Evolutionary conservation across 2,329 filamentous ascomycete species (phyloP), one percentile per base, ranked within the genome.

Genomic region (Scedosporium aurantiacum): DNA sequence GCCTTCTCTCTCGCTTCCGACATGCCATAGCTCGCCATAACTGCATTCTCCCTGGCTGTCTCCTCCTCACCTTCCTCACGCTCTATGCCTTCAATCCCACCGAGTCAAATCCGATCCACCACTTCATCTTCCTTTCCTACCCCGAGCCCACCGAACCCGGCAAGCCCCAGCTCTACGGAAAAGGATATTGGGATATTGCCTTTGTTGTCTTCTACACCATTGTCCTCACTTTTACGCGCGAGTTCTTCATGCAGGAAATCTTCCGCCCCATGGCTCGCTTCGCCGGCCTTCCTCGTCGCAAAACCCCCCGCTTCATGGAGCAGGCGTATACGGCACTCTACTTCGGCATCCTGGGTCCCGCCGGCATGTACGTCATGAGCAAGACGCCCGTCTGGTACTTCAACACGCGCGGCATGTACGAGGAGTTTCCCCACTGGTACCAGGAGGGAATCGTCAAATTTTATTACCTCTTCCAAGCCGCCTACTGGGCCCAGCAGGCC

Each of bases 311-410:
- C 40, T 97, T 96, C 80, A 94, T 96, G 90, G 92, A 97, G 74
- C 92, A 97, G 76, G 85, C 88, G 70, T 97, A 97, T 76, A 96
- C 92, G 1, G 92, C 91, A 27, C 78, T 96, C 60, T 97, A 97
- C 80, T 96, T 96, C 73, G 84, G 75, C 54, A 72, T 94, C 62
- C 86, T 95, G 62, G 91, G 91, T 1, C 91, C 91, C 1, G 87
- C 86, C 61, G 92, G 92, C 60, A 74, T 97, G 69, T 97, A 88
- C 71, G 89, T 97, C 71, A 97, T 97, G 92, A 88, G 83, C 70
- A 82, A 83, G 64, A 93, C 90, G n/a, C 87, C 91, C 6, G 85
- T 97, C 50, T 97, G 91, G 93, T 97, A 96, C 74, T 97, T 96
- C 81, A 92, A 95, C 76, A 94, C 90, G 1, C 79, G 78, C 28